A percentile compares a stretch with the other conserved stretches of the same genome.
These are phyloP conservation scores for Starmerella roubikii DNA, from an alignment of 805 yeast genomes.

Conservation along the genomic window DNA sequence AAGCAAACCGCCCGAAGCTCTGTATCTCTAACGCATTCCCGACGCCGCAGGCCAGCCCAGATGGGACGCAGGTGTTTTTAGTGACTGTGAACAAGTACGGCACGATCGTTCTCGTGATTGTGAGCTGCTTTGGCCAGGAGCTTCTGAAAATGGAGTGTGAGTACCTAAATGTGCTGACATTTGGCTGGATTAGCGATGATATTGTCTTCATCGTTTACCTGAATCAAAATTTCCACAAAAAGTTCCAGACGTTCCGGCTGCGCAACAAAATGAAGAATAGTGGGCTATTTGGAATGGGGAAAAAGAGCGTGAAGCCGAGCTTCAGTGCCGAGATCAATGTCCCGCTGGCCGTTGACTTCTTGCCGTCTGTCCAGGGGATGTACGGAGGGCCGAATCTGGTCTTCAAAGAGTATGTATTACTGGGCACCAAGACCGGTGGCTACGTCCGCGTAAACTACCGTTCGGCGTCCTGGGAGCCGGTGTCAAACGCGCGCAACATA, in stretches of 20 bases:
- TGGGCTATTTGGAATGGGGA: conserved; percentile 15
- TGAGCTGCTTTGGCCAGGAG: conserved; percentile 15
- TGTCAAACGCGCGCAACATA: conserved; percentile 10
- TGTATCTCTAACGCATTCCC: conserved; percentile 6
- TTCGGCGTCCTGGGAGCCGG: conserved; percentile 11
- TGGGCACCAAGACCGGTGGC: conserved; percentile 10
- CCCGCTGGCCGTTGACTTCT: conserved; percentile 9
- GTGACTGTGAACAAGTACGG: conserved; percentile 9
- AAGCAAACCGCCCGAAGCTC: background rate
- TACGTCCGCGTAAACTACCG: conserved; percentile 13
- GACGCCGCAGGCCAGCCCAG: conserved; percentile 12
- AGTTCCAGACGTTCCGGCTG: conserved; percentile 13
- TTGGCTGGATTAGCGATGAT: conserved; percentile 16
- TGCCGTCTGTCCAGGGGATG: conserved; percentile 4
- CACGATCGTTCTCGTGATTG: conserved; percentile 4
- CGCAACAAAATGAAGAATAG: conserved; percentile 6
- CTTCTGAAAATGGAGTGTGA: conserved; percentile 10
- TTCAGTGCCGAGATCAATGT: conserved; percentile 7
- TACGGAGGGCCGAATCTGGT: conserved; percentile 11
- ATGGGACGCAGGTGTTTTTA: conserved; percentile 14
- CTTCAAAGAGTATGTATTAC: conserved; percentile 12
- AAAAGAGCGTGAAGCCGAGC: conserved; percentile 4
- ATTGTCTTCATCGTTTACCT: conserved; percentile 15
- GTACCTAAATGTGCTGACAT: conserved; percentile 12
- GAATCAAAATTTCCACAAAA: conserved; percentile 16